A percentile compares a stretch with the other conserved stretches of the same genome.
Conservation (phyloP, 1,284 basidiomycete genomes). For the Apiotrichum siamense region DNA sequence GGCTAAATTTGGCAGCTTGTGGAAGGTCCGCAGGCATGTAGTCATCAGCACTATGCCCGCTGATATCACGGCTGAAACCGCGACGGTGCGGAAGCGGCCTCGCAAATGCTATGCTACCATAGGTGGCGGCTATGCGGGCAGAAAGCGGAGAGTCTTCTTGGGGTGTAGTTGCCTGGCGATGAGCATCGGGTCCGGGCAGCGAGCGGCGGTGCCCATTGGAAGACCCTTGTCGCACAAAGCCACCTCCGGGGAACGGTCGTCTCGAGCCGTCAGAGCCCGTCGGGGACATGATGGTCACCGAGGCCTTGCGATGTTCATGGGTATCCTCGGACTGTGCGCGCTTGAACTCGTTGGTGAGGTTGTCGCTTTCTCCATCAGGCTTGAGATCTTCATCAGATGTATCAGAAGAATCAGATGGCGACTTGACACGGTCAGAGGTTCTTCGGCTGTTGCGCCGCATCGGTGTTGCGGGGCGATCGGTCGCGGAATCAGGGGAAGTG, state of each 20-base stretch:
- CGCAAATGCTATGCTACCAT: slow-evolving; percentile 22
- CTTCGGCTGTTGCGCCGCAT: neutral
- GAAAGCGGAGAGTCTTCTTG: slow-evolving; percentile 24
- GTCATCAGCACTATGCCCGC: slow-evolving; percentile 23
- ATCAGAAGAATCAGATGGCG: slow-evolving; percentile 37
- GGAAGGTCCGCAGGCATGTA: slow-evolving; percentile 11
- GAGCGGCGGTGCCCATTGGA: neutral
- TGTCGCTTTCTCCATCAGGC: slow-evolving; percentile 3
- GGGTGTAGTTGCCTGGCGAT: neutral
- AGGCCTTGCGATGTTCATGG: neutral
- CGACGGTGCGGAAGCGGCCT: slow-evolving; percentile 22
- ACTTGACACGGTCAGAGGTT: slow-evolving; percentile 35
- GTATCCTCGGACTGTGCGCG: neutral
- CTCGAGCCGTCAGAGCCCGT: neutral
- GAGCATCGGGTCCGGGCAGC: too few relatives aligned
- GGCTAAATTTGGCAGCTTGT: neutral
- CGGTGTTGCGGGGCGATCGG: neutral
- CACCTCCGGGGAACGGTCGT: neutral
- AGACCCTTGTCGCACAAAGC: neutral
- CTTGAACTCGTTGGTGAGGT: neutral
- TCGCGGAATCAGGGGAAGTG: too few relatives aligned
- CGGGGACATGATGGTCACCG: neutral
- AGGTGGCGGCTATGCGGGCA: slow-evolving; percentile 22
- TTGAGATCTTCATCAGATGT: slow-evolving; percentile 24
- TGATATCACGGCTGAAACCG: slow-evolving; percentile 16